Base-by-base conservation (phyloP, 2,329 filamentous ascomycete species). In the Colletotrichum cuscutae region DNA sequence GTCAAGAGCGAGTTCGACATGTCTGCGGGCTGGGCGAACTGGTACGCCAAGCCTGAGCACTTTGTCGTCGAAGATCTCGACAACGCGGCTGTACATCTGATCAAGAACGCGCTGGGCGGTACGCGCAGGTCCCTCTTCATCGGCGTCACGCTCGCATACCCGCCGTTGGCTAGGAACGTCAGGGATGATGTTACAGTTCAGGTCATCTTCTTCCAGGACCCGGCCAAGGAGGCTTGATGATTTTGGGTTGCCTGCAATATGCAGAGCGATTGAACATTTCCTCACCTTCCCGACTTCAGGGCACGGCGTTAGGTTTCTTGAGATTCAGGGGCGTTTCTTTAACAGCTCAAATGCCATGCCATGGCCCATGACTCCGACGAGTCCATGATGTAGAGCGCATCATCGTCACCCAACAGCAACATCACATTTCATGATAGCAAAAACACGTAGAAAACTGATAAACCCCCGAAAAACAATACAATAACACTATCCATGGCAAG, bases 131-230 rank as follows among this genome's bases (percentile, higher is more conserved):
- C 94, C 77, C 90, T 95, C 86, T 85, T 97, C 28, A 91, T 91
- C 75, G 94, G 93, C 5, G 70, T 42, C n/a, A 83, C 94, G 61
- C 83, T 96, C 78, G 94, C 93, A 1, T 86, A 94, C 32, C 89
- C 90, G 9, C 94, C 94, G 0, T 90, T 92, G 76, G 92, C 92
- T 52, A 86, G 94, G 74, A 78, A 80, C 60, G 79, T 82, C 58
- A 90, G 93, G 76, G 94, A 97, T 77, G 94, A 97, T 79, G 86
- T 96, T 67, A 97, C 94, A 0, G 92, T 97, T 19, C 93, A 97
- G 82, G 94, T 97, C 37, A 93, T 96, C 72, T 96, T 97, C 28
- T 67, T 70, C 63, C 61, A 72, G 8, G 67, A 72, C 15, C 60
- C 66, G 6, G 32, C 60, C 32, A 70, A 70, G 56, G 24, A 30